A percentile compares a stretch with the other conserved stretches of the same genome.
These are phyloP conservation scores for Cladosporium phlei DNA, from an alignment of 2,329 filamentous ascomycete genomes.

Conservation along the genomic window DNA sequence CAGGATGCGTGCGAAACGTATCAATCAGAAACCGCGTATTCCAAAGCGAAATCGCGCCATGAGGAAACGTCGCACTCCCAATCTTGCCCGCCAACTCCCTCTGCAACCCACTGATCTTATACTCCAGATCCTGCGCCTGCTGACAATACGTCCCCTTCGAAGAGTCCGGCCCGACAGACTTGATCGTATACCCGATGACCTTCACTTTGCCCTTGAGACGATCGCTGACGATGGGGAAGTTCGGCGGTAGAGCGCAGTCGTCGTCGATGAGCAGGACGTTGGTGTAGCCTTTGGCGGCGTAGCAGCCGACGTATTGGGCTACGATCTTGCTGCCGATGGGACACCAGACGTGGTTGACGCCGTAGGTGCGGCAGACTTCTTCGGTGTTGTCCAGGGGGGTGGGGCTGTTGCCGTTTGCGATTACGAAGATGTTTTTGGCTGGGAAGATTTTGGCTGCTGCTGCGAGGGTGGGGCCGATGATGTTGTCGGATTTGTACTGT, in stretches of 20 bases:
- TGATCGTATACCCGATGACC: constrained; percentile 49
- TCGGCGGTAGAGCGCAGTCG: constrained; percentile 45
- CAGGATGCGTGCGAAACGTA: constrained; percentile 35
- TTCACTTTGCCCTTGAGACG: constrained; percentile 39
- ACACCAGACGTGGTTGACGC: constrained; percentile 47
- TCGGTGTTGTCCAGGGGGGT: constrained; percentile 46
- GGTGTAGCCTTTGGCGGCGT: constrained; percentile 42
- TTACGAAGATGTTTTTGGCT: constrained; percentile 35
- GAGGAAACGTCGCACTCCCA: neutral
- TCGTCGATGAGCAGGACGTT: constrained; percentile 49
- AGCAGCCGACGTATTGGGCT: constrained; percentile 47
- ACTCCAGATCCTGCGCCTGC: constrained; percentile 48
- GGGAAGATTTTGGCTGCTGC: constrained; percentile 46
- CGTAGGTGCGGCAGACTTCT: constrained; percentile 40
- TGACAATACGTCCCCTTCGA: constrained; percentile 20
- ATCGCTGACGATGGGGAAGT: constrained; percentile 45
- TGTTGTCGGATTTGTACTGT: constrained; percentile 40
- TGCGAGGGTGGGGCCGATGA: constrained; percentile 41
- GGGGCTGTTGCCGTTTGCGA: constrained; percentile 47
- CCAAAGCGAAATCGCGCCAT: neutral
- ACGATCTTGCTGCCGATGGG: constrained; percentile 48
- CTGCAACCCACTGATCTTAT: constrained; percentile 47
- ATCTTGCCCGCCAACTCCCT: neutral
- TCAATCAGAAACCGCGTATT: constrained; percentile 32
- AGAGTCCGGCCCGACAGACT: constrained; percentile 26